Percentiles rank a stretch among this genome's conserved stretches.
Evolutionary conservation across 192 early-diverging fungal genomes (phyloP).

Genomic region (Hyaloraphidium curvatum): DNA sequence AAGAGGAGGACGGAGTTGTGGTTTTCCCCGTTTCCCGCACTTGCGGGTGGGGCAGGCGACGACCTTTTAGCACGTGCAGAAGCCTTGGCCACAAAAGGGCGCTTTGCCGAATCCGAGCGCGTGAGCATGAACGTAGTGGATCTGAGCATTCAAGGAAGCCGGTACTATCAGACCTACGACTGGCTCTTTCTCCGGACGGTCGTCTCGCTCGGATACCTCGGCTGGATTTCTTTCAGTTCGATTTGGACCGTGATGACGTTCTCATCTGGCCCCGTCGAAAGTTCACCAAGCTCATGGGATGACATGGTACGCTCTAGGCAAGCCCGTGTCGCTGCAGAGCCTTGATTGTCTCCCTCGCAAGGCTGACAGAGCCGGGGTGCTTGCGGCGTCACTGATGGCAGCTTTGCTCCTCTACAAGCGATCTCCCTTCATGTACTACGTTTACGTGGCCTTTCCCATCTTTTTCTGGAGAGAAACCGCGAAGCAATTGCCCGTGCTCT

Average conservation of each 20-base stretch:
- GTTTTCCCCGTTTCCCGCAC: slow-evolving; percentile 53
- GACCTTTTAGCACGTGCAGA: slow-evolving; percentile 34
- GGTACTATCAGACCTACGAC: slow-evolving; percentile 93
- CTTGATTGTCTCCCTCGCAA: too few species aligned
- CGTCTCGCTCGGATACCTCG: slow-evolving; percentile 66
- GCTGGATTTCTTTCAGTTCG: slow-evolving; percentile 75
- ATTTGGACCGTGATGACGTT: slow-evolving; percentile 53
- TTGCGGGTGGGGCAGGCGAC: slow-evolving; percentile 25
- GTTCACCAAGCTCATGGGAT: too few species aligned
- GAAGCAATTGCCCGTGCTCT: slow-evolving; percentile 14
- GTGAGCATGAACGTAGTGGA: slow-evolving; percentile 39
- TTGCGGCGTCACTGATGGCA: too few species aligned
- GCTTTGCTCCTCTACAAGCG: slow-evolving; percentile 50
- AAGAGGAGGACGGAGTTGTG: slow-evolving; percentile 59
- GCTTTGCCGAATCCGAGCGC: slow-evolving; percentile 45
- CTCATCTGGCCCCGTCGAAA: too few species aligned
- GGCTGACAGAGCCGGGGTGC: too few species aligned
- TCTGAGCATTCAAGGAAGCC: slow-evolving; percentile 59
- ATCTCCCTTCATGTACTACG: slow-evolving; percentile 71
- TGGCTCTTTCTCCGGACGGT: slow-evolving; percentile 79
- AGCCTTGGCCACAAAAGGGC: slow-evolving; percentile 29
- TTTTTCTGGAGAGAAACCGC: slow-evolving; percentile 61
- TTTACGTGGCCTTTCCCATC: slow-evolving; percentile 64
- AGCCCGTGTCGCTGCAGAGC: too few species aligned
- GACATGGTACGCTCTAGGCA: too few species aligned